Percentiles rank a stretch among this genome's conserved stretches.
These are phyloP conservation scores for Aspergillus viridinutans DNA, from an alignment of 2,329 filamentous ascomycete species.

Conservation along the genomic window DNA sequence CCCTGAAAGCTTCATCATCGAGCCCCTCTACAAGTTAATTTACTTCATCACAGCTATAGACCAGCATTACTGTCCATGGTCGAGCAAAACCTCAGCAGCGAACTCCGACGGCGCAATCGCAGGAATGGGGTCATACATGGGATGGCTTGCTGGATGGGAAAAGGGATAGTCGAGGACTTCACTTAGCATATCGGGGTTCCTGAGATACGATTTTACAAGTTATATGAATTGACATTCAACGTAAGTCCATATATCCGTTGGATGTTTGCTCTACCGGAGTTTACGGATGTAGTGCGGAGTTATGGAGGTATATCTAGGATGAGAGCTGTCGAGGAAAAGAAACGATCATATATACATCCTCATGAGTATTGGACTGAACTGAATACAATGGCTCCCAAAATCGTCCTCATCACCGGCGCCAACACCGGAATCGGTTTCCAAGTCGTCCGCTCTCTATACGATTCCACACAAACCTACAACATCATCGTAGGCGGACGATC, in stretches of 20 bases:
- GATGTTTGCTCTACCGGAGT: not conserved
- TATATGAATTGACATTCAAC: no score
- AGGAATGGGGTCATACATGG: not conserved
- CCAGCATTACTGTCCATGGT: not conserved
- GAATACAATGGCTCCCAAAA: conserved; percentile 4
- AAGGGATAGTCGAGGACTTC: no score
- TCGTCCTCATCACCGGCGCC: conserved; percentile 58
- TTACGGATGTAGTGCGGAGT: not conserved
- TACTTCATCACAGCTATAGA: not conserved
- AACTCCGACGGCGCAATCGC: not conserved
- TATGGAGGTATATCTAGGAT: not conserved
- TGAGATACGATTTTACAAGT: no score
- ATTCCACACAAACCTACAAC: conserved; percentile 48
- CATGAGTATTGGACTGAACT: not conserved
- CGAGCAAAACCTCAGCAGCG: not conserved
- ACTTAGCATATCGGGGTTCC: no score
- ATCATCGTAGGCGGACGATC: conserved; percentile 55
- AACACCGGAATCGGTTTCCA: conserved; percentile 61
- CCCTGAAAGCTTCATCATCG: not conserved
- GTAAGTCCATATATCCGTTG: not conserved
- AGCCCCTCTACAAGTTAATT: not conserved
- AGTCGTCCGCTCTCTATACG: conserved; percentile 51
- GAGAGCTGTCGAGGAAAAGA: no score
- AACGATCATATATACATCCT: not conserved
- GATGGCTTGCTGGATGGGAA: no score